Conservation (phyloP, 768 basidiomycete species). For the Mycena albidolilacea region DNA sequence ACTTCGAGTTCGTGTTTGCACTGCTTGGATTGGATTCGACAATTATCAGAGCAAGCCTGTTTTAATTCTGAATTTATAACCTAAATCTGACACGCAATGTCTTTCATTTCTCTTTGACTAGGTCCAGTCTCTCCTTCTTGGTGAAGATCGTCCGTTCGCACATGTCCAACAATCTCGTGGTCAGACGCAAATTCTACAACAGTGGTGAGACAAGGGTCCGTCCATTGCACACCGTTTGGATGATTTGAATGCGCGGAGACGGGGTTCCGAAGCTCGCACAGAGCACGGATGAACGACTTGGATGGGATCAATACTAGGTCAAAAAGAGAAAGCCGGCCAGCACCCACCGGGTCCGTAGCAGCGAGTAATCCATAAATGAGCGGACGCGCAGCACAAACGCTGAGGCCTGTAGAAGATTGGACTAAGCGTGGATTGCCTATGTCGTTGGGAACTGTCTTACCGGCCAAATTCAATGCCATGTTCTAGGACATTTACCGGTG, state of each 20-base stretch:
- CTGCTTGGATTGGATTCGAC: conserved; percentile 1
- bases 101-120: background rate
- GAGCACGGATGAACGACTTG: conserved; percentile 4
- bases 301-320: background rate
- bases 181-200: background rate
- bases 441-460: background rate
- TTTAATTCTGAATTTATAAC: background rate
- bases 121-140: background rate
- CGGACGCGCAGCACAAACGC: background rate
- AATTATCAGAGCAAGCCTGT: background rate
- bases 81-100: conserved; percentile 1
- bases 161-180: background rate
- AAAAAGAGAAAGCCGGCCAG: background rate
- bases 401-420: background rate
- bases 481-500: background rate
- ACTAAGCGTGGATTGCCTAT: background rate
- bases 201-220: background rate
- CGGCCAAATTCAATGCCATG: background rate
- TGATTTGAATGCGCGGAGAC: background rate
- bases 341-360: background rate
- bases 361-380: background rate
- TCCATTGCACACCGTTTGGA: background rate
- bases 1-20: background rate
- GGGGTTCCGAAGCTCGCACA: background rate
- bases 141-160: background rate